These are phyloP conservation scores for Phragmites australis DNA, from an alignment of 176 grass and related monocot genomes.

Conservation along the genomic window DNA sequence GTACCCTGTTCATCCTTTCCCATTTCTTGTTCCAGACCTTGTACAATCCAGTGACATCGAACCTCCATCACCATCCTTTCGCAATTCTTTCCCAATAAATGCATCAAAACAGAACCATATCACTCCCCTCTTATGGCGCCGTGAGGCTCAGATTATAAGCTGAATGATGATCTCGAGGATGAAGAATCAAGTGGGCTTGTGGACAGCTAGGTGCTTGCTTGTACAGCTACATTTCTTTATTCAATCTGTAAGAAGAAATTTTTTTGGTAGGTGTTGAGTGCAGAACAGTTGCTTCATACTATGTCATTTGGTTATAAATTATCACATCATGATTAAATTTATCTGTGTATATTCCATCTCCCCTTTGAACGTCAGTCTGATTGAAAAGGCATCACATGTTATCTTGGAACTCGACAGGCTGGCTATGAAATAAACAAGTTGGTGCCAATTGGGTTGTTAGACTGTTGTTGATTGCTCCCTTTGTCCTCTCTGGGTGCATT, in stretches of 20 bases:
- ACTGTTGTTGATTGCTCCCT: constrained; percentile 41
- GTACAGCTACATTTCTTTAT: constrained; percentile 97
- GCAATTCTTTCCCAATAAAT: constrained; percentile 68
- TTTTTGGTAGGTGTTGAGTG: constrained; percentile 65
- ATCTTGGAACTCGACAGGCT: constrained; percentile 36
- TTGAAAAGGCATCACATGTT: constrained; percentile 32
- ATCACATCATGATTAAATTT: constrained; percentile 49
- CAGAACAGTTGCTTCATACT: constrained; percentile 48
- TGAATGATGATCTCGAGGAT: constrained; percentile 48
- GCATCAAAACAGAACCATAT: constrained; percentile 35
- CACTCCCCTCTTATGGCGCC: neutral
- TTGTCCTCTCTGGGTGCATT: constrained; percentile 39
- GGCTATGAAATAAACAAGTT: constrained; percentile 28
- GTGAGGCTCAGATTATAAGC: constrained; percentile 18
- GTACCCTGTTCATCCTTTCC: constrained; percentile 39
- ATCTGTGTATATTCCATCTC: constrained; percentile 45
- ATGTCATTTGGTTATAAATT: constrained; percentile 51
- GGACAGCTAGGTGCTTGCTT: constrained; percentile 69
- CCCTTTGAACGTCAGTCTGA: constrained; percentile 21
- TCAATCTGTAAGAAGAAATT: constrained; percentile 90
- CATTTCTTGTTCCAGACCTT: constrained; percentile 36
- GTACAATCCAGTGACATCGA: constrained; percentile 49
- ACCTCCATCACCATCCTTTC: constrained; percentile 34
- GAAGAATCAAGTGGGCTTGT: constrained; percentile 47
- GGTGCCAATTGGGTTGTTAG: constrained; percentile 43